phyloP scores from a whole-genome alignment of 495 filamentous ascomycete species.

The Podospora bellae-mahoneyi region DNA sequence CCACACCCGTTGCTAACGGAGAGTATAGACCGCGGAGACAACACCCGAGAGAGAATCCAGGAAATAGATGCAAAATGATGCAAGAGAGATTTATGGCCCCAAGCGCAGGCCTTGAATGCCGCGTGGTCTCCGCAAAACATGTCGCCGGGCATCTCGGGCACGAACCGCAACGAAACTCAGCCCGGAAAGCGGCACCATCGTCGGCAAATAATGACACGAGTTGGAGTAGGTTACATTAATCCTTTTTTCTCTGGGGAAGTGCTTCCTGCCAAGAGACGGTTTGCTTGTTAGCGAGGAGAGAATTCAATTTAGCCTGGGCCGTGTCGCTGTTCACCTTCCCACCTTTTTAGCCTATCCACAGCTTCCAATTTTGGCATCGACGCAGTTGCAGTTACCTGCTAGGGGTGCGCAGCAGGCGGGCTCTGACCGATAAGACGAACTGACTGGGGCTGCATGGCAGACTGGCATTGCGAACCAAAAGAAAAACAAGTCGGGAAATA shows the following conservation, averaged over 20 bases:
- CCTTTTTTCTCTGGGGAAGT: background rate
- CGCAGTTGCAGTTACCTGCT: background rate
- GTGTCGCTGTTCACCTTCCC: conserved; percentile 13
- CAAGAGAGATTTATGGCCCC: background rate
- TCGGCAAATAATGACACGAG: conserved; percentile 6
- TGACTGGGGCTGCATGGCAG: conserved; percentile 9
- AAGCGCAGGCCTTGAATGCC: background rate
- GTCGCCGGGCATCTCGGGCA: conserved; percentile 5
- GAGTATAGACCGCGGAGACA: background rate
- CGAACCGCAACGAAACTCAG: background rate
- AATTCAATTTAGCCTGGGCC: conserved; percentile 13
- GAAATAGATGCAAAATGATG: background rate
- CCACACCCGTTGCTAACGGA: background rate
- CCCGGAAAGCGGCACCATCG: conserved; percentile 8
- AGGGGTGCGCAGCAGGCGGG: background rate
- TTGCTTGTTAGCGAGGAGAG: conserved; percentile 4
- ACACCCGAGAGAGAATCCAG: background rate
- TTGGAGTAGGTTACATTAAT: conserved; percentile 12
- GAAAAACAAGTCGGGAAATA: conserved; percentile 5
- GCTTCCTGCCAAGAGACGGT: conserved; percentile 1
- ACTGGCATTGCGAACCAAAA: conserved; percentile 11
- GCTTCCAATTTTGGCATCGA: conserved; percentile 21
- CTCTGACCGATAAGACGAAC: background rate
- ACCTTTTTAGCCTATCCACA: conserved; percentile 24
- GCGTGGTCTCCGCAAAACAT: background rate